Conservation (phyloP, 352 stramenopile species). For the Globisporangium nodosum region DNA sequence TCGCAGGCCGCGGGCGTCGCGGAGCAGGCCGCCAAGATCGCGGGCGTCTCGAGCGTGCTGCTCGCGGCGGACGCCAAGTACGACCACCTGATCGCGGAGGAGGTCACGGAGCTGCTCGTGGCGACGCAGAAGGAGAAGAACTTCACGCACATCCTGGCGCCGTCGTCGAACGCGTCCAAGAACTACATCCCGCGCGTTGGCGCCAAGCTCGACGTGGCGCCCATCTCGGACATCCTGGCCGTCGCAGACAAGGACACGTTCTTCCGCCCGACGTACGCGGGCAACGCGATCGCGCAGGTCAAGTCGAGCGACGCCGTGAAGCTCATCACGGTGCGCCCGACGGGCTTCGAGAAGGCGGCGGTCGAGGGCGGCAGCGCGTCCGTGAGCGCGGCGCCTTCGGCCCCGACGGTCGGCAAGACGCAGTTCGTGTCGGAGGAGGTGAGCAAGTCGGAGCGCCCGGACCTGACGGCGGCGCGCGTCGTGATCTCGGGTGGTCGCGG, state of each 20-base stretch:
- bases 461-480: constrained; percentile 91
- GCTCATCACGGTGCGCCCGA: constrained; percentile 95
- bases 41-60: constrained; percentile 78
- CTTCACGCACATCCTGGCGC: constrained; percentile 92
- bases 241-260: constrained; percentile 94
- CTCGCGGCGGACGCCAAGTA: constrained; percentile 82
- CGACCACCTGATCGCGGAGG: constrained; percentile 85
- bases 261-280: constrained; percentile 81
- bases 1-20: constrained; percentile 53
- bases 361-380: constrained; percentile 62
- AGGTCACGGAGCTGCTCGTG: constrained; percentile 77
- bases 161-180: constrained; percentile 94
- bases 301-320: constrained; percentile 89
- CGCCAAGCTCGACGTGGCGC: constrained; percentile 92
- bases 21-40: constrained; percentile 67
- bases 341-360: constrained; percentile 96
- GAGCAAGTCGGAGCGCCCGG: constrained; percentile 93
- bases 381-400: constrained; percentile 60
- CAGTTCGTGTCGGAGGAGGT: constrained; percentile 93
- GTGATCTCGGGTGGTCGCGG: constrained; percentile 96
- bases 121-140: constrained; percentile 52
- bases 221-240: constrained; percentile 95
- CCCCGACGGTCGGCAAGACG: constrained; percentile 56
- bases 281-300: constrained; percentile 87
- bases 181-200: constrained; percentile 96